phyloP scores from a whole-genome alignment of 1,284 basidiomycete genomes.

The Austroboletus novae-zelandiae region DNA sequence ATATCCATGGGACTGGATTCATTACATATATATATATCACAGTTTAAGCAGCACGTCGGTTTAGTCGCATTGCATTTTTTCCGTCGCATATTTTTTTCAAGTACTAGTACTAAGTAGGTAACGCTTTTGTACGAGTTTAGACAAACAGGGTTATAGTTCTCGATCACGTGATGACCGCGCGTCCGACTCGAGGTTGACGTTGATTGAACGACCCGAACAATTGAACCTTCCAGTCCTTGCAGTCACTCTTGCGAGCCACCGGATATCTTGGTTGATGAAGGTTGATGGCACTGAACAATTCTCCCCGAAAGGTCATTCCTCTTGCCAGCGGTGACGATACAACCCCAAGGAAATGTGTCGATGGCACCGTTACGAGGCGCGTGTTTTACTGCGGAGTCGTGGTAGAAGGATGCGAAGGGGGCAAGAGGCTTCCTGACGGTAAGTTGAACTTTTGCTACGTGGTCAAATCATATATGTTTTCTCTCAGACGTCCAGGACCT shows the following conservation, averaged over 20 bases:
- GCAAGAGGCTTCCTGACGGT: slow-evolving; percentile 68
- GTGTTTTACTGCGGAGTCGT: slow-evolving; percentile 81
- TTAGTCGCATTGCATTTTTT: slow-evolving; percentile 19
- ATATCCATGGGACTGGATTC: slow-evolving; percentile 10
- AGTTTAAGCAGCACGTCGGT: slow-evolving; percentile 3
- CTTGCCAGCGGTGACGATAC: slow-evolving; percentile 62
- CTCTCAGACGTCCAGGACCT: slow-evolving; percentile 72
- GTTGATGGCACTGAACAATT: slow-evolving; percentile 46
- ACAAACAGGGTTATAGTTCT: background rate
- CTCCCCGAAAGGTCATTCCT: slow-evolving; percentile 71
- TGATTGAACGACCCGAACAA: background rate
- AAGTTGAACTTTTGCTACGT: slow-evolving; percentile 17
- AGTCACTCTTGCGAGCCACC: slow-evolving; percentile 6
- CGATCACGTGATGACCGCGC: slow-evolving; percentile 31
- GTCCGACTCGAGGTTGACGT: background rate
- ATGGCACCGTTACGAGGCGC: slow-evolving; percentile 57
- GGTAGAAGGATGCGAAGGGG: slow-evolving; percentile 72
- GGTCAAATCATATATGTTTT: too few relatives aligned
- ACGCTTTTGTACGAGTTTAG: too few relatives aligned
- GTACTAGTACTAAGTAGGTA: background rate
- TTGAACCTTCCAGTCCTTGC: background rate
- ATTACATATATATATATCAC: slow-evolving; percentile 3
- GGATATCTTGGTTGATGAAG: slow-evolving; percentile 20
- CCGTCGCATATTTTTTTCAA: slow-evolving; percentile 1
- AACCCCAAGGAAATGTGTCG: slow-evolving; percentile 38